Conservation (phyloP, 2,329 filamentous ascomycete genomes). For the Grosmannia serpens region DNA sequence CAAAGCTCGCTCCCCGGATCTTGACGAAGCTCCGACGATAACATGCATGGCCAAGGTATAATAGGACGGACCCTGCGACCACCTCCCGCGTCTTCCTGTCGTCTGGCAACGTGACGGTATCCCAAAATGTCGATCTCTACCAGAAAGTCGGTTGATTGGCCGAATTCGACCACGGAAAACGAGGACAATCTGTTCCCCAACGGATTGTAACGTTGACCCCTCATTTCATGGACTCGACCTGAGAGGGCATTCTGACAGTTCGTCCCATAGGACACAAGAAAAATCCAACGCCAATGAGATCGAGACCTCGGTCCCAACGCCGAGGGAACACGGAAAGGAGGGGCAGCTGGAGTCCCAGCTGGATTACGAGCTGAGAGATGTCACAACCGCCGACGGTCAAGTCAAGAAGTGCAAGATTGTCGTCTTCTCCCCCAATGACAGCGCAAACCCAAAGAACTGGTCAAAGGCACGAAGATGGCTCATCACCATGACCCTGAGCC, state of each 20-base stretch:
- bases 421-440: constrained; percentile 18
- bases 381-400: neutral
- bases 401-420: constrained; percentile 15
- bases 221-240: neutral
- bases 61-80: neutral
- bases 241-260: neutral
- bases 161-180: neutral
- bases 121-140: neutral
- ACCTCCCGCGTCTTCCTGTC: neutral
- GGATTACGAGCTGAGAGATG: neutral
- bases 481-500: constrained; percentile 37
- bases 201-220: neutral
- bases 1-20: neutral
- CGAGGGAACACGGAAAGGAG: neutral
- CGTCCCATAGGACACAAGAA: neutral
- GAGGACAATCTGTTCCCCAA: neutral
- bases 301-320: neutral
- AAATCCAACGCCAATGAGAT: neutral
- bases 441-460: constrained; percentile 36
- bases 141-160: neutral
- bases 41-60: neutral
- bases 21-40: neutral
- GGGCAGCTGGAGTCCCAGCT: neutral
- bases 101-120: neutral
- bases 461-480: constrained; percentile 49